Conservation (phyloP, 2,329 filamentous ascomycete species). For the Macroventuria anomochaeta region DNA sequence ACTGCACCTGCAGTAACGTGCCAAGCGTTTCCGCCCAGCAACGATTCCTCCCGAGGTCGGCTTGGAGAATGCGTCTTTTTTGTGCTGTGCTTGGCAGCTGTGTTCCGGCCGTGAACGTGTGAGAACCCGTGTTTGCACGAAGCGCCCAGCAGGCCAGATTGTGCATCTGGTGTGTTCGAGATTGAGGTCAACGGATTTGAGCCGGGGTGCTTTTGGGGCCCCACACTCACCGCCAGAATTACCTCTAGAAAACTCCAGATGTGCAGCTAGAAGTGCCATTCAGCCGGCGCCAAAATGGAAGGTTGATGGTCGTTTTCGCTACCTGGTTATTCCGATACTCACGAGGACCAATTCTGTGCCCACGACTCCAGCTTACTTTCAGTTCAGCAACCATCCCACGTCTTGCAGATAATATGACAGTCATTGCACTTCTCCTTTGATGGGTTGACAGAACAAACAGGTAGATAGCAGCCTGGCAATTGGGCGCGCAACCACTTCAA, state of each 20-base stretch:
- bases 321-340: slow-evolving; percentile 4
- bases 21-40: slow-evolving; percentile 21
- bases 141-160: slow-evolving; percentile 18
- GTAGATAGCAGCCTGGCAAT: too few species aligned
- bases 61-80: slow-evolving; percentile 21
- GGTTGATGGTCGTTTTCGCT: background rate
- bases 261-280: slow-evolving; percentile 6
- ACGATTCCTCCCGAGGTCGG: slow-evolving; percentile 3
- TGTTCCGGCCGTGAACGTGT: slow-evolving; percentile 17
- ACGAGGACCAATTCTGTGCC: background rate
- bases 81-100: slow-evolving; percentile 6
- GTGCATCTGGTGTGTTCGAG: slow-evolving; percentile 16
- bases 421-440: background rate
- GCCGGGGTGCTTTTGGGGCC: slow-evolving; percentile 8
- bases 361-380: background rate
- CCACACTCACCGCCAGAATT: slow-evolving; percentile 19
- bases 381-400: background rate
- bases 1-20: slow-evolving; percentile 12
- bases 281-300: slow-evolving; percentile 8
- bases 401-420: background rate
- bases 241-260: slow-evolving; percentile 7
- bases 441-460: too few species aligned
- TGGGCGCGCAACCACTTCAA: too few species aligned
- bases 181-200: slow-evolving; percentile 16
- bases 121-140: slow-evolving; percentile 3